phyloP scores from a whole-genome alignment of 106 monocot species.

The Xerophyta viscosa region DNA sequence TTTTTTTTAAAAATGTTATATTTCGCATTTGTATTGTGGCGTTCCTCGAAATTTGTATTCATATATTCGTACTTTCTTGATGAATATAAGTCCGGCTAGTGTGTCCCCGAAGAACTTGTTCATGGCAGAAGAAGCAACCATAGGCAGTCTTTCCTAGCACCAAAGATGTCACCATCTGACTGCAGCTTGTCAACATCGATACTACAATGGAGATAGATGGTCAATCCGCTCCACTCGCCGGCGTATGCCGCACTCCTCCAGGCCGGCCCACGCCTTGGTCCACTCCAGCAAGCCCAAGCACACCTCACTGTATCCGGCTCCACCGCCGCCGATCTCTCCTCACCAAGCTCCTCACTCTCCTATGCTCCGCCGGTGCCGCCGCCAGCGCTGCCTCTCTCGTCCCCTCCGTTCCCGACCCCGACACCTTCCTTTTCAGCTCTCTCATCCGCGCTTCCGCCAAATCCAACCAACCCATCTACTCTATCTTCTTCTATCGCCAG shows the following conservation, averaged over 20 bases:
- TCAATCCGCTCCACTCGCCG: too few species aligned
- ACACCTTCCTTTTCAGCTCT: constrained; percentile 49
- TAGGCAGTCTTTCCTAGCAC: too few species aligned
- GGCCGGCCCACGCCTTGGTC: background rate
- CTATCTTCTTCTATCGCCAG: constrained; percentile 35
- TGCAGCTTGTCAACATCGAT: too few species aligned
- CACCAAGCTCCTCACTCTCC: background rate
- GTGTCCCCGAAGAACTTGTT: too few species aligned
- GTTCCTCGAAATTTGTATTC: too few species aligned
- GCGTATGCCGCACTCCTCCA: background rate
- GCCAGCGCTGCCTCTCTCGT: background rate
- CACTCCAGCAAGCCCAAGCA: background rate
- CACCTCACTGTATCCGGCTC: background rate
- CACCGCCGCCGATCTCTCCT: background rate
- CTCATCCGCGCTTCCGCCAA: constrained; percentile 30
- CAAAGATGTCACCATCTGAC: too few species aligned
- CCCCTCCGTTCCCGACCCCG: constrained; percentile 21
- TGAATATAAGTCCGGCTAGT: too few species aligned
- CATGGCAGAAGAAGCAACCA: too few species aligned
- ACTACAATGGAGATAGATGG: too few species aligned
- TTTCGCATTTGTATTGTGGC: too few species aligned
- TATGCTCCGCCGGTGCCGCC: background rate
- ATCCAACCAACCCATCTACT: constrained; percentile 10
- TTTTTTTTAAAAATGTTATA: too few species aligned
- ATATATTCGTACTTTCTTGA: too few species aligned